Evolutionary conservation across 2,329 filamentous ascomycete species (phyloP), one percentile per base, ranked within the genome.

Genomic region (Penicillium hesseltinei): DNA sequence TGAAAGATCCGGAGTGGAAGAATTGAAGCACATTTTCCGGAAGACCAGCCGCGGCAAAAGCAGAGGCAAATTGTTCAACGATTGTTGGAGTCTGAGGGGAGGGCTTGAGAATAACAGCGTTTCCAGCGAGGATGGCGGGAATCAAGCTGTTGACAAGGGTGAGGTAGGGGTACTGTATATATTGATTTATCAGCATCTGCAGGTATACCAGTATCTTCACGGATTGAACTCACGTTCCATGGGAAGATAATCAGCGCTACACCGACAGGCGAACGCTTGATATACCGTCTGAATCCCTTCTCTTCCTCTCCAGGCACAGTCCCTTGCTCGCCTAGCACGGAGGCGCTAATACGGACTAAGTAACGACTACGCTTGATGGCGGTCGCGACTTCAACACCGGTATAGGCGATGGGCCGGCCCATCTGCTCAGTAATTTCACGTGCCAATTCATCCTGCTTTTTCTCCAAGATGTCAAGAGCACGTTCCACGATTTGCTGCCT

Each of bases 11-110:
- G 69, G 87, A 90, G 79, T 97, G 93, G 77, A 97, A 92, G 75
- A 90, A 92, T 77, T 97, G 93, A 54, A 97, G 84, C 54, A 97
- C 91, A 59, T 92, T 88, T 44, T 87, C 74, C 23, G 91, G 91
- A 36, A 97, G 82, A 10, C 93, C 93, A 19, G 92, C 91, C 69
- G 91, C 85, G 43, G 79, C 74, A 73, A 97, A 96, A 53, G 90
- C 84, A 63, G 88, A 82, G 55, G 88, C 79, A 21, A 96, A 84
- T 60, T 91, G 91, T 79, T 97, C 93, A 42, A 86, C 92, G 61
- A 96, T 88, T 0, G 92, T 96, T 2, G 93, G 93, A 1, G 93
- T 97, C 76, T 97, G 93, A 10, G 93, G 93, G 6, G 91, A 96
- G 23, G 93, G 93, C 79, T 97, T 97, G 56, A 97, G 79, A 59